A percentile compares a stretch with the other conserved stretches of the same genome.
These are phyloP conservation scores for Corynespora cassiicola DNA, from an alignment of 2,329 filamentous ascomycete genomes.

Conservation along the genomic window DNA sequence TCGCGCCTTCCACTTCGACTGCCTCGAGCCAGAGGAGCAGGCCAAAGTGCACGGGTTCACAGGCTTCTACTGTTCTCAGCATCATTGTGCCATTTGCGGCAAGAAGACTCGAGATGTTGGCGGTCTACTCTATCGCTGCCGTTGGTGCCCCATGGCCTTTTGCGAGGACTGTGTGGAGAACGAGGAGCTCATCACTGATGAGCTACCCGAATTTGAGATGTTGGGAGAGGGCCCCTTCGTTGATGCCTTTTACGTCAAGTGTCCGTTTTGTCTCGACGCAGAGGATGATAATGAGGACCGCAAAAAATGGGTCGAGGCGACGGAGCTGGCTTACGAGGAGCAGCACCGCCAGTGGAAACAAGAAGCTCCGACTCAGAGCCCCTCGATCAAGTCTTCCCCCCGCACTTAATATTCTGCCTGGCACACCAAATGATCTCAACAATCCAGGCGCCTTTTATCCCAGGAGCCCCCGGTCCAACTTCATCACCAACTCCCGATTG, in stretches of 20 bases:
- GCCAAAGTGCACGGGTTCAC: slow-evolving; percentile 50
- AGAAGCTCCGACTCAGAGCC: slow-evolving; percentile 1
- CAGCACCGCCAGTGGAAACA: slow-evolving; percentile 26
- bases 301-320: slow-evolving; percentile 28
- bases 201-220: slow-evolving; percentile 60
- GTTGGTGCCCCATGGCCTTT: slow-evolving; percentile 62
- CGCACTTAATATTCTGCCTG: too few species aligned
- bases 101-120: slow-evolving; percentile 59
- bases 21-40: slow-evolving; percentile 52
- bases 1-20: slow-evolving; percentile 60
- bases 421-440: too few species aligned
- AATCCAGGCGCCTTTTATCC: too few species aligned
- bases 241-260: slow-evolving; percentile 62
- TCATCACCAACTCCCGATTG: too few species aligned
- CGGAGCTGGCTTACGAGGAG: slow-evolving; percentile 28
- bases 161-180: slow-evolving; percentile 66
- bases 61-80: slow-evolving; percentile 63
- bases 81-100: slow-evolving; percentile 60
- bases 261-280: slow-evolving; percentile 47
- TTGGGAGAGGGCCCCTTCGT: slow-evolving; percentile 50
- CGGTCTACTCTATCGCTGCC: slow-evolving; percentile 59
- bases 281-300: slow-evolving; percentile 23
- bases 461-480: too few species aligned
- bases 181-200: slow-evolving; percentile 58
- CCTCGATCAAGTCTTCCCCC: too few species aligned